Evolutionary conservation across 805 yeast genomes (phyloP).

Genomic region (Ogataea nitratoaversa): DNA sequence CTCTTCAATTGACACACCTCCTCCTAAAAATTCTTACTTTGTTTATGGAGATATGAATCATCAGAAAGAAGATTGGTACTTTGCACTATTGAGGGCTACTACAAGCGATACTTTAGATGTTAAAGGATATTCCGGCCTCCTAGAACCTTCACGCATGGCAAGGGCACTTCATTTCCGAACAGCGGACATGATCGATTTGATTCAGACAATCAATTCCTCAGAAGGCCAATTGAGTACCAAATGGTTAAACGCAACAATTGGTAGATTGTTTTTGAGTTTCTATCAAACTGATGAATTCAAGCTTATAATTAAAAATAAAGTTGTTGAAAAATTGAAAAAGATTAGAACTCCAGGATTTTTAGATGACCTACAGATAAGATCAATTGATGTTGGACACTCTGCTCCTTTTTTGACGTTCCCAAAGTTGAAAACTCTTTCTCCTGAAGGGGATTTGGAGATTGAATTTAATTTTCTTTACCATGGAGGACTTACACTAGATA

Average conservation of each 20-base stretch:
- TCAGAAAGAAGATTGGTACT: constrained; percentile 93
- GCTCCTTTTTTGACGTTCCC: constrained; percentile 82
- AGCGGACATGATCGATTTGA: constrained; percentile 64
- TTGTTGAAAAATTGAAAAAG: constrained; percentile 70
- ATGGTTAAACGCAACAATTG: constrained; percentile 88
- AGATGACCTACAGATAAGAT: constrained; percentile 72
- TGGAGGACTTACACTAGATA: constrained; percentile 72
- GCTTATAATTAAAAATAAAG: constrained; percentile 49
- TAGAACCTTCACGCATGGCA: constrained; percentile 66
- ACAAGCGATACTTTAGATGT: constrained; percentile 35
- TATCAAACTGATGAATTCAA: constrained; percentile 70
- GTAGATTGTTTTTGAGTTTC: constrained; percentile 73
- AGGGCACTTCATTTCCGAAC: constrained; percentile 69
- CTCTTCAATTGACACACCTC: constrained; percentile 21
- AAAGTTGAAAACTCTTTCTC: constrained; percentile 58
- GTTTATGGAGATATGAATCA: constrained; percentile 72
- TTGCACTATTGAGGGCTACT: constrained; percentile 74
- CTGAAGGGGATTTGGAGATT: constrained; percentile 72
- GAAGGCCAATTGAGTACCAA: constrained; percentile 79
- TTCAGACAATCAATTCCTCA: constrained; percentile 73
- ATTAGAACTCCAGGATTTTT: constrained; percentile 84
- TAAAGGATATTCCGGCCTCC: constrained; percentile 22
- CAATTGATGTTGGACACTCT: constrained; percentile 70
- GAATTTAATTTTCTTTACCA: constrained; percentile 60
- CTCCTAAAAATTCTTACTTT: constrained; percentile 44